Evolutionary conservation across 768 basidiomycete species (phyloP).

Genomic region (Suillus bovinus): DNA sequence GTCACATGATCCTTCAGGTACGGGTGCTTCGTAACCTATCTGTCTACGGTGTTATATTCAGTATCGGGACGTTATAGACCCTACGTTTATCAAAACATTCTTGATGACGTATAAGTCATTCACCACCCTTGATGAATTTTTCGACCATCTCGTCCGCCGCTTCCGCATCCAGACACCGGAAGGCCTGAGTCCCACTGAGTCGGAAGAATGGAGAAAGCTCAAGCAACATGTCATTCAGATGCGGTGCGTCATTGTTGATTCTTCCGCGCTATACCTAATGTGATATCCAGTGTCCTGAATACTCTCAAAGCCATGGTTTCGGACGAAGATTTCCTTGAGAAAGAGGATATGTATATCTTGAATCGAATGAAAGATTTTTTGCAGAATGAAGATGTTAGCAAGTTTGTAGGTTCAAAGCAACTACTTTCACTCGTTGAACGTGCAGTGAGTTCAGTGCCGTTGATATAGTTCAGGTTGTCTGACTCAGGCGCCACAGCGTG

Average conservation of each 20-base stretch:
- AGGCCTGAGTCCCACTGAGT: conserved; percentile 59
- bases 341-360: conserved; percentile 82
- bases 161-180: conserved; percentile 79
- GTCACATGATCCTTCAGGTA: conserved; percentile 85
- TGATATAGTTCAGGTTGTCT: conserved; percentile 13
- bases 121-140: conserved; percentile 77
- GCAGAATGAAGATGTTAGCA: conserved; percentile 60
- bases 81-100: conserved; percentile 84
- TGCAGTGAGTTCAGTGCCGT: conserved; percentile 52
- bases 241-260: conserved; percentile 53
- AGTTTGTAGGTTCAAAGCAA: conserved; percentile 72
- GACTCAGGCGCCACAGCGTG: conserved; percentile 36
- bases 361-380: conserved; percentile 82
- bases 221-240: conserved; percentile 88
- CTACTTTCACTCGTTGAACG: conserved; percentile 75
- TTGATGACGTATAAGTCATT: conserved; percentile 97
- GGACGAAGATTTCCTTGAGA: conserved; percentile 81
- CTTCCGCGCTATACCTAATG: conserved; percentile 8
- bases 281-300: conserved; percentile 66
- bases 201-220: conserved; percentile 76
- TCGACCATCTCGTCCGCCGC: conserved; percentile 77
- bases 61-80: conserved; percentile 45
- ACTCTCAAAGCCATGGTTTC: conserved; percentile 87
- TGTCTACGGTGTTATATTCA: background rate
- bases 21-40: conserved; percentile 24